phyloP scores from a whole-genome alignment of 1,139 yeast species.

The Scheffersomyces segobiensis region DNA sequence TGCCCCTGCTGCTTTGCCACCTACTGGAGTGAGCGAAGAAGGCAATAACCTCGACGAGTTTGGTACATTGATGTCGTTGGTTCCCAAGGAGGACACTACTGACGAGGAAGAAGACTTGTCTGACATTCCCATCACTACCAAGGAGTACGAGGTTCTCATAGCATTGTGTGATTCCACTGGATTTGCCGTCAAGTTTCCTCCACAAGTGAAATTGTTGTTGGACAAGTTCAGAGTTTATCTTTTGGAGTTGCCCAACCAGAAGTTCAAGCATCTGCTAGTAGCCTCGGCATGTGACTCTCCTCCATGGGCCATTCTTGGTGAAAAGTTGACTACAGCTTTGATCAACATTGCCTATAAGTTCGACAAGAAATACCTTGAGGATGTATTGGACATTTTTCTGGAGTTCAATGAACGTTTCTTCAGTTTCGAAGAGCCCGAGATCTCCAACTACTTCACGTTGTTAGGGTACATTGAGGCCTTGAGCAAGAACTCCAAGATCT shows the following conservation, averaged over 20 bases:
- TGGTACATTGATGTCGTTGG: constrained; percentile 22
- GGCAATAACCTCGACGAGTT: constrained; percentile 21
- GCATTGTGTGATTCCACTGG: constrained; percentile 63
- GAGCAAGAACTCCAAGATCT: constrained; percentile 31
- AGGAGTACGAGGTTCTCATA: constrained; percentile 70
- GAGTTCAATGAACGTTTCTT: constrained; percentile 28
- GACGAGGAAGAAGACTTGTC: constrained; percentile 14
- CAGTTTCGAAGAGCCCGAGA: constrained; percentile 21
- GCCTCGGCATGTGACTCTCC: constrained; percentile 25
- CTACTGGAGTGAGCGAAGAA: constrained; percentile 1
- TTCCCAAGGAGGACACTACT: constrained; percentile 15
- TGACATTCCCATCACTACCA: constrained; percentile 44
- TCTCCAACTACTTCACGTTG: constrained; percentile 44
- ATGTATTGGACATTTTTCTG: constrained; percentile 31
- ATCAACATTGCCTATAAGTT: constrained; percentile 37
- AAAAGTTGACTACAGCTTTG: constrained; percentile 38
- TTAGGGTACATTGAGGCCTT: constrained; percentile 51
- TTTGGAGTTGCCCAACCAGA: constrained; percentile 57
- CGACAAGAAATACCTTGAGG: constrained; percentile 24
- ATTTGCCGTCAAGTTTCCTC: constrained; percentile 34
- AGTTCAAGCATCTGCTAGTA: constrained; percentile 26
- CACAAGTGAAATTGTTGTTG: constrained; percentile 54
- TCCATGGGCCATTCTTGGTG: constrained; percentile 41
- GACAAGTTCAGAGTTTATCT: constrained; percentile 60
- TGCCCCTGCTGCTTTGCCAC: constrained; percentile 3